Evolutionary conservation across 1,284 basidiomycete species (phyloP), one percentile per base, ranked within the genome.

Genomic region (Inonotus obliquus): DNA sequence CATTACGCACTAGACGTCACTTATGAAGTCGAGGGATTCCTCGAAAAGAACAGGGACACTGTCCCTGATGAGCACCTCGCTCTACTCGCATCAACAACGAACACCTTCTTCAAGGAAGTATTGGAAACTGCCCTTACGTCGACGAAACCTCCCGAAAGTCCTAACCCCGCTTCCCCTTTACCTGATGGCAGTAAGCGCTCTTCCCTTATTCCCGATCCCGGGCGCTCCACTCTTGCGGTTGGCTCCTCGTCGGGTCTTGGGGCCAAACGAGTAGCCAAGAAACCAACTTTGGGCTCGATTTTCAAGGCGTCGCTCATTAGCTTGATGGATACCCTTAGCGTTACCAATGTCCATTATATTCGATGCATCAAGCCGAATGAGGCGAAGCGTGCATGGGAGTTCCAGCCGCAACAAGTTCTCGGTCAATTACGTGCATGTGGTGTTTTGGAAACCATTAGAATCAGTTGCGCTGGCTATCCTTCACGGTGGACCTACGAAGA

Each of bases 281-380:
- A 99, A 73, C 97, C 96, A 0, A 99, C 97, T 0, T 89, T 99
- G 63, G 97, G 97, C 23, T 96, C 94, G 5, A 99, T 99, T 72
- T 99, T 99, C 85, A 99, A 99, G 74, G 86, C 89, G 4, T 98
- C 96, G 0, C 78, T 99, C 53, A 91, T 94, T 72, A 91, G 87
- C 58, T 80, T 99, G 52, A 99, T 99, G 96, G 93, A 96, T 55
- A 99, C 97, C 0, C 90, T 99, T 68, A 92, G 94, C 70, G 89
- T 93, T 65, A 99, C 97, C 23, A 98, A 99, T 70, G 97, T 98
- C 1, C 97, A 99, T 74, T 99, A 99, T 73, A 99, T 99, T 69
- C 89, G 97, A 59, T 99, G 97, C 75, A 99, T 99, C 81, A 99
- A 99, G 75, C 97, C 97, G 1, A 99, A 99, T 73, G 97, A 99